Conservation (phyloP, 2,329 filamentous ascomycete genomes). For the Beauveria scarabaeidicola region DNA sequence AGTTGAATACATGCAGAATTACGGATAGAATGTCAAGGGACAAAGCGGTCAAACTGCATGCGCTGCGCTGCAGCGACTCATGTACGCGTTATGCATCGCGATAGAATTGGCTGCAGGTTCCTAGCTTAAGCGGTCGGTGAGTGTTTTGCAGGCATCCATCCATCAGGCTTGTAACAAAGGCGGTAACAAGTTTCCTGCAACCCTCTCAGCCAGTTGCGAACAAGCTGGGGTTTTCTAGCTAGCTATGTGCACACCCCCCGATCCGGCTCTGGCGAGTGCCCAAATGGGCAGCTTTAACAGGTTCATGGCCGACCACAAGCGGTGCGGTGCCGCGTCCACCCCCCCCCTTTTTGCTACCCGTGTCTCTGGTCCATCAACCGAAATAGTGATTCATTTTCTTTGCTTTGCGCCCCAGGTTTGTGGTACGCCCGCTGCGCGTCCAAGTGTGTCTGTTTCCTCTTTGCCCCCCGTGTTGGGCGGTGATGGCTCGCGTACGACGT, state of each 20-base stretch:
- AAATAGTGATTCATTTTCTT: not conserved
- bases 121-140: not conserved
- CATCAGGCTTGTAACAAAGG: not conserved
- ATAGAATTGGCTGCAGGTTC: not conserved
- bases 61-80: not conserved
- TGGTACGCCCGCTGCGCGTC: not conserved
- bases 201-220: not conserved
- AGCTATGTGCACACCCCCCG: not conserved
- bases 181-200: constrained; percentile 1
- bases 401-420: not conserved
- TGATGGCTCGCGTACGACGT: not conserved
- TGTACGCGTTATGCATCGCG: not conserved
- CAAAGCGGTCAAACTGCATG: constrained; percentile 3
- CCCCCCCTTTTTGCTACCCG: not conserved
- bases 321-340: not conserved
- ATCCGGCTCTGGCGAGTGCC: not conserved
- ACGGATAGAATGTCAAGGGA: not conserved
- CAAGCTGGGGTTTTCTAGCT: too few relatives aligned
- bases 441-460: not conserved
- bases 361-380: constrained; percentile 1
- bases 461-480: constrained; percentile 1
- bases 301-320: not conserved
- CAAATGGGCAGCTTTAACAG: constrained; percentile 1
- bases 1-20: not conserved
- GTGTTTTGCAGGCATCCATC: not conserved